Evolutionary conservation across 2,329 filamentous ascomycete genomes (phyloP), one percentile per base, ranked within the genome.

Genomic region (Alternaria rosae): DNA sequence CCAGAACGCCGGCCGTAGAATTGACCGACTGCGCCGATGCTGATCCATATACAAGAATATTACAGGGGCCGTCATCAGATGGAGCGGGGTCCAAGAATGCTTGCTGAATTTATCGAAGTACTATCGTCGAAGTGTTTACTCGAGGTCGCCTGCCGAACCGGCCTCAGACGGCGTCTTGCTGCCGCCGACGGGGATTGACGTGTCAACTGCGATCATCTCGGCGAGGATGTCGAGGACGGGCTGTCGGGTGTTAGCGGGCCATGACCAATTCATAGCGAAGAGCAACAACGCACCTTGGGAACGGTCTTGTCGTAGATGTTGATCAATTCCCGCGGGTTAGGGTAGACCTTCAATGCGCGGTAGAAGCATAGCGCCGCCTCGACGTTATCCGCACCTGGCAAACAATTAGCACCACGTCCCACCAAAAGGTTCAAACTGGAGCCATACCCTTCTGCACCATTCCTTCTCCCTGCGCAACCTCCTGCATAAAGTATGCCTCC

Each of bases 231-330:
- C 94, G 73, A 99, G 89, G 74, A 98, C 92, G 66, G 94, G 89
- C 91, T 95, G 48, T 9, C 48, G 28, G 20, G 6, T 11, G 57
- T 76, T 62, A 76, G 71, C 61, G 35, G 23, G 35, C 35, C 35
- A 20, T 25, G 8, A 26, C 13, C 21, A 12, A n/a, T 30, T 12
- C n/a, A 12, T 32, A 43, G 38, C 13, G 42, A 11, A 48, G 20
- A 45, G 38, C 32, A 12, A 25, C 47, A 21, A 59, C 79, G 62
- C 81, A 93, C 94, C 91, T 97, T 97, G 73, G 94, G 91, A 47
- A 98, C 94, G 30, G 95, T 98, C 88, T 97, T 97, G 82, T 99
- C 95, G 82, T 99, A 99, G 81, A 99, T 97, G 75, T 88, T 88
- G 80, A 99, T 97, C 74, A 99, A 85, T 77, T 98, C 95, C 73